These are phyloP conservation scores for Hypoxylon intermedium DNA, from an alignment of 495 filamentous ascomycete genomes.

Conservation along the genomic window DNA sequence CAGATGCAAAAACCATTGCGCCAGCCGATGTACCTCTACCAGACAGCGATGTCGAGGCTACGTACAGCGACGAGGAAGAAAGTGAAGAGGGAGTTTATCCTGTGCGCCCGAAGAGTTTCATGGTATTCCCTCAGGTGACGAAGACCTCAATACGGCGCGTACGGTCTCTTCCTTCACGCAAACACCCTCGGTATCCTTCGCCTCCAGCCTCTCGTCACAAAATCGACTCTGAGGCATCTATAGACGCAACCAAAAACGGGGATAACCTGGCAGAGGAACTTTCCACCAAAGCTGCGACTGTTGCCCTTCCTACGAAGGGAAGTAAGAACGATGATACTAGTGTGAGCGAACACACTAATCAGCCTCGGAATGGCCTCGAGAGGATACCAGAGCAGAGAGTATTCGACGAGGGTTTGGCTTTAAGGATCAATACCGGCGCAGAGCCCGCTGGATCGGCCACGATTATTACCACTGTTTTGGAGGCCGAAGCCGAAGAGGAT, in stretches of 20 bases:
- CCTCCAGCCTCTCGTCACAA: constrained; percentile 42
- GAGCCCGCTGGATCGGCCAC: constrained; percentile 23
- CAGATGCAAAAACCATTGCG: constrained; percentile 59
- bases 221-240: constrained; percentile 4
- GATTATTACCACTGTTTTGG: not conserved
- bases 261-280: not conserved
- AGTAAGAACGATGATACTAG: not conserved
- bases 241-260: constrained; percentile 1
- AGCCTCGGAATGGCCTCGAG: not conserved
- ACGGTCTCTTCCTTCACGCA: constrained; percentile 48
- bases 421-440: constrained; percentile 24
- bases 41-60: constrained; percentile 70
- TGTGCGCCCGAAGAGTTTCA: constrained; percentile 61
- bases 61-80: constrained; percentile 64
- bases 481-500: constrained; percentile 42
- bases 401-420: constrained; percentile 13
- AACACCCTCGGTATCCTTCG: constrained; percentile 64
- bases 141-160: constrained; percentile 27
- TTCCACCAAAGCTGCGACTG: not conserved
- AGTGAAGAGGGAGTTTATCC: constrained; percentile 55
- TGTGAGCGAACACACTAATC: not conserved
- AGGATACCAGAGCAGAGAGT: constrained; percentile 7
- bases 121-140: constrained; percentile 25
- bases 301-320: constrained; percentile 3
- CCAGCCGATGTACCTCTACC: constrained; percentile 65